These are phyloP conservation scores for Ustilago shanxiensis DNA, from an alignment of 1,284 basidiomycete genomes.

Conservation along the genomic window DNA sequence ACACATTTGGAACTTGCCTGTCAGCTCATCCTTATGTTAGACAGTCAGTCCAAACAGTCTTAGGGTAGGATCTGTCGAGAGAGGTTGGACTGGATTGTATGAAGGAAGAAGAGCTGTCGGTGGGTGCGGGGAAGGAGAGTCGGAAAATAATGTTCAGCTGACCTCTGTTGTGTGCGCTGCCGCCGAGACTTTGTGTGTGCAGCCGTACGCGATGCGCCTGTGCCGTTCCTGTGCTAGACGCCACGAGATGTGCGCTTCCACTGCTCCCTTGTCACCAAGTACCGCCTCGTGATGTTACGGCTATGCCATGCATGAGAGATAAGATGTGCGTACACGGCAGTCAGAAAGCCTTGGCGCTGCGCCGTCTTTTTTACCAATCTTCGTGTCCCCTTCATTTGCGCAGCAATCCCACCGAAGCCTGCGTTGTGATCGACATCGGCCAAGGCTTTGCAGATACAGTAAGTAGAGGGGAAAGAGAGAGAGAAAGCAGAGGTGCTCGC, in stretches of 20 bases:
- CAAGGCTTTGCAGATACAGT: too few relatives aligned
- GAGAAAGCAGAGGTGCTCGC: neutral
- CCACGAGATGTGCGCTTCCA: neutral
- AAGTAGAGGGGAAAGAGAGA: too few relatives aligned
- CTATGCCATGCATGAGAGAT: conserved; percentile 1
- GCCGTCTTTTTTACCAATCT: too few relatives aligned
- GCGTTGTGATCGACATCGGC: too few relatives aligned
- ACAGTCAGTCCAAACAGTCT: too few relatives aligned
- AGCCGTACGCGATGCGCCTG: neutral
- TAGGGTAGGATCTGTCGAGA: too few relatives aligned
- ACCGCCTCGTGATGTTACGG: neutral
- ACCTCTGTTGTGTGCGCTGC: neutral
- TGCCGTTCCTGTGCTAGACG: neutral
- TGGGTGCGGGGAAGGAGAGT: neutral
- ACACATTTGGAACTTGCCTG: too few relatives aligned
- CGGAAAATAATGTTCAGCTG: neutral
- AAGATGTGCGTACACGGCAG: neutral
- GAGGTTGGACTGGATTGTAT: too few relatives aligned
- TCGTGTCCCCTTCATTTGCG: too few relatives aligned
- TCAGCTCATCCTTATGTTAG: too few relatives aligned
- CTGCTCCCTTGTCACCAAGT: neutral
- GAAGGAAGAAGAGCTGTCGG: too few relatives aligned
- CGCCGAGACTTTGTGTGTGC: conserved; percentile 1
- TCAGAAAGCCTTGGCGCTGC: neutral
- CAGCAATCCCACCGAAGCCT: too few relatives aligned